A percentile compares a stretch with the other conserved stretches of the same genome.
Evolutionary conservation across 129 eudicot species (phyloP).

Genomic region (Pulicaria dysenterica): DNA sequence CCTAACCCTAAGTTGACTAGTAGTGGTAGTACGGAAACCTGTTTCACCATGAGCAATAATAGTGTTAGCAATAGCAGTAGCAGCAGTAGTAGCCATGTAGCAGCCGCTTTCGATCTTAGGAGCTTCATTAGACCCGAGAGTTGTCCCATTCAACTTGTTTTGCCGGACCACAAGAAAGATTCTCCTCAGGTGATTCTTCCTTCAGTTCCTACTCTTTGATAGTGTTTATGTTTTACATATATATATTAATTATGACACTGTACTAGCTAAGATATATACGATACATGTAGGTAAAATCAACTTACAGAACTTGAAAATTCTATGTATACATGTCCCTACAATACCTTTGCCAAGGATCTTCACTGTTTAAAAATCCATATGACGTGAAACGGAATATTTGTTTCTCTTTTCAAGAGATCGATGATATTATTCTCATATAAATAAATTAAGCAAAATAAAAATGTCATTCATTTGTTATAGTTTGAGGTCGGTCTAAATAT

Average conservation of each 20-base stretch:
- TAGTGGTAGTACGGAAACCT: constrained; percentile 35
- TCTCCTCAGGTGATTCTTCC: constrained; percentile 49
- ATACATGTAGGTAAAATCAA: constrained; percentile 24
- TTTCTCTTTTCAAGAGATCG: constrained; percentile 13
- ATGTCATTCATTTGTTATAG: neutral
- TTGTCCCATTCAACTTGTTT: constrained; percentile 53
- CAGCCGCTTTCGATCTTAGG: constrained; percentile 68
- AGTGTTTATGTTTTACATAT: neutral
- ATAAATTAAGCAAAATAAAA: neutral
- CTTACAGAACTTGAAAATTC: neutral
- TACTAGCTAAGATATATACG: constrained; percentile 5
- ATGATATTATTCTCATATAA: constrained; percentile 24
- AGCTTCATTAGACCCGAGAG: constrained; percentile 85
- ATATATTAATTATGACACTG: constrained; percentile 1
- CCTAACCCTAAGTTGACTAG: constrained; percentile 62
- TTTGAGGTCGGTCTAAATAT: constrained; percentile 19
- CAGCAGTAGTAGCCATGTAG: constrained; percentile 23
- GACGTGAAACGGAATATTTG: constrained; percentile 34
- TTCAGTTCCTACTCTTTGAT: neutral
- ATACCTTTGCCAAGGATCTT: constrained; percentile 37
- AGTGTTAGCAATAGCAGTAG: constrained; percentile 27
- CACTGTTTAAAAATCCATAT: constrained; percentile 32
- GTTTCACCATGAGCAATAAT: constrained; percentile 34
- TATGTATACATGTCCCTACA: constrained; percentile 29
- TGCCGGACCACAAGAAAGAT: constrained; percentile 56